Percentiles rank a stretch among this genome's conserved stretches.
Conservation (phyloP, 345 rosid genomes). For the Eucalyptus camaldulensis region DNA sequence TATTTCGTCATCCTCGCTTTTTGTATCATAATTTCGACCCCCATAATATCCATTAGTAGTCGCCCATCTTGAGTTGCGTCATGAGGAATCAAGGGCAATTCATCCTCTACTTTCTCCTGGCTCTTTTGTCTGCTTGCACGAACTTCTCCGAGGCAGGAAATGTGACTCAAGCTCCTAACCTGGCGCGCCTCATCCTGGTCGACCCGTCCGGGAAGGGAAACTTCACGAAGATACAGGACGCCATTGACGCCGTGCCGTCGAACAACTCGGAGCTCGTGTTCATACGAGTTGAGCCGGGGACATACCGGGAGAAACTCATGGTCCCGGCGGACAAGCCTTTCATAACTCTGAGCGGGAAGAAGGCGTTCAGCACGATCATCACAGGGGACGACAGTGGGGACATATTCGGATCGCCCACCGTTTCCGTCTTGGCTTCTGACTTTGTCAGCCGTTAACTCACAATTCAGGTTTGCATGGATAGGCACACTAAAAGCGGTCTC, state of each 20-base stretch:
- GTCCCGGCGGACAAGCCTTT: not conserved
- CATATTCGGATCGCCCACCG: not conserved
- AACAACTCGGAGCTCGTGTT: not conserved
- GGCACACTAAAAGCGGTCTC: not conserved
- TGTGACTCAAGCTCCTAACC: not conserved
- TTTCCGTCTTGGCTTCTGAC: not conserved
- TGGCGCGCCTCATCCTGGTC: not conserved
- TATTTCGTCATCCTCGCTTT: not conserved
- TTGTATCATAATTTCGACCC: not conserved
- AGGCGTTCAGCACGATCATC: not conserved
- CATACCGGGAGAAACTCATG: not conserved
- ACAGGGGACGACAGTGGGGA: not conserved
- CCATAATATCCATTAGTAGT: not conserved
- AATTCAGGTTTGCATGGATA: not conserved
- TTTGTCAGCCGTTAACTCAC: not conserved
- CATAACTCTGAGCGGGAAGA: not conserved
- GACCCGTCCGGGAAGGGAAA: not conserved
- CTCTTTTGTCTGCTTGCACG: not conserved
- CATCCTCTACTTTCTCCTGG: not conserved
- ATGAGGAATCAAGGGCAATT: not conserved
- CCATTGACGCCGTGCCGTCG: not conserved
- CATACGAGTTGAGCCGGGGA: not conserved
- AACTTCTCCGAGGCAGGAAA: not conserved
- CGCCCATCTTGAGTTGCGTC: not conserved
- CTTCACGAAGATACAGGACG: not conserved